Evolutionary conservation across 441 rosid species (phyloP).

Genomic region (Arabidopsis lyrata): DNA sequence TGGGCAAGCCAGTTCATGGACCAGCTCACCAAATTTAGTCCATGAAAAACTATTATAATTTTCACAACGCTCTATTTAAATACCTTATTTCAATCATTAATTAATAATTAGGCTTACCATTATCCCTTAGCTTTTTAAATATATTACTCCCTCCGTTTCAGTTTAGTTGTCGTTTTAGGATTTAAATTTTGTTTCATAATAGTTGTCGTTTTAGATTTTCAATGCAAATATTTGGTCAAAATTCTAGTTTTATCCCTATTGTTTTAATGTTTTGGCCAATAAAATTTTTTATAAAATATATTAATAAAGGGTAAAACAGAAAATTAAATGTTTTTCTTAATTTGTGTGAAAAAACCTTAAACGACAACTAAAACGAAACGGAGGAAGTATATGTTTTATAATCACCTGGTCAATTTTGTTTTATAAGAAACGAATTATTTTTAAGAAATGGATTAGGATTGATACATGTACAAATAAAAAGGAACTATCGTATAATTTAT

Average conservation of each 20-base stretch:
- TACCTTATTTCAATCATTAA: neutral
- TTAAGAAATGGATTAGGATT: neutral
- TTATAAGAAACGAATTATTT: neutral
- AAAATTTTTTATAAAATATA: too few relatives aligned
- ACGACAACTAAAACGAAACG: too few relatives aligned
- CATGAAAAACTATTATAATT: conserved; percentile 17
- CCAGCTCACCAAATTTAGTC: conserved; percentile 43
- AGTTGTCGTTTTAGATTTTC: too few relatives aligned
- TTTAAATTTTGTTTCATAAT: too few relatives aligned
- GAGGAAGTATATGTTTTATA: neutral
- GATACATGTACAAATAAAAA: conserved; percentile 2
- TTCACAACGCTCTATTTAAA: conserved; percentile 18
- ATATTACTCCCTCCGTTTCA: too few relatives aligned
- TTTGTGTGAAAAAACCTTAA: too few relatives aligned
- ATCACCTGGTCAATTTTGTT: conserved; percentile 24
- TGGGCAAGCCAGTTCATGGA: conserved; percentile 42
- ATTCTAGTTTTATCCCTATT: too few relatives aligned
- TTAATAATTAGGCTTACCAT: neutral
- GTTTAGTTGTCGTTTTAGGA: too few relatives aligned
- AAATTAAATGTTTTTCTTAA: too few relatives aligned
- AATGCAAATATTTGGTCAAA: too few relatives aligned
- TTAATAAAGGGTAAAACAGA: too few relatives aligned
- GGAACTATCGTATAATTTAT: neutral
- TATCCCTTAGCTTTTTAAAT: conserved; percentile 14
- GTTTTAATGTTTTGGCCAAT: too few relatives aligned